Conservation (phyloP, 2,329 filamentous ascomycete genomes). For the Hypoxylon sp. region DNA sequence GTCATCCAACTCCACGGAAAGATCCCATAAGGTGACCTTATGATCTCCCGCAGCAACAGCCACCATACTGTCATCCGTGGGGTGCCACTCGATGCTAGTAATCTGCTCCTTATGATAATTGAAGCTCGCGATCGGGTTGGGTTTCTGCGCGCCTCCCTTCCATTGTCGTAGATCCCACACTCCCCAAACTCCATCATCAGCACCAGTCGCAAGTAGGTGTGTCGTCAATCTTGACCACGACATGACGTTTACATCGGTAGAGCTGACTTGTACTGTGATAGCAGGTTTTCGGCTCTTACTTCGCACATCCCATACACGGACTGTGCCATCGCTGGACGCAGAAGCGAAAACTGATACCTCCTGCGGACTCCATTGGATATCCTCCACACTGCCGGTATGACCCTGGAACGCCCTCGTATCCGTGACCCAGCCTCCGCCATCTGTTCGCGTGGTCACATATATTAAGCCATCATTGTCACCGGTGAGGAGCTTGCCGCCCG, state of each 20-base stretch:
- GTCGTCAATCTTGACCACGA: constrained; percentile 92
- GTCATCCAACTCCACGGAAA: constrained; percentile 96
- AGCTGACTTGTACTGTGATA: constrained; percentile 86
- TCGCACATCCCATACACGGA: constrained; percentile 95
- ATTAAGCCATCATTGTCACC: constrained; percentile 94
- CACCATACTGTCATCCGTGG: constrained; percentile 95
- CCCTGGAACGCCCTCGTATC: constrained; percentile 87
- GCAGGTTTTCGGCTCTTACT: constrained; percentile 92
- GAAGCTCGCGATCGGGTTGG: constrained; percentile 91
- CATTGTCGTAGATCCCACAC: constrained; percentile 98
- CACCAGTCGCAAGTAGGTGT: constrained; percentile 91
- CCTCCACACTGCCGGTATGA: constrained; percentile 89
- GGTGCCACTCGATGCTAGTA: constrained; percentile 97
- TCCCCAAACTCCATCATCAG: constrained; percentile 93
- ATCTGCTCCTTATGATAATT: constrained; percentile 97
- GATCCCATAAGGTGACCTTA: constrained; percentile 95
- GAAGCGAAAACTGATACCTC: constrained; percentile 96
- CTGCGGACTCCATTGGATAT: constrained; percentile 95
- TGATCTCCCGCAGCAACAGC: constrained; percentile 93
- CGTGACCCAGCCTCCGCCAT: constrained; percentile 90
- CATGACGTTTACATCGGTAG: constrained; percentile 94
- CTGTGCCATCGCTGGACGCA: constrained; percentile 91
- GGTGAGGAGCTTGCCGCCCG: constrained; percentile 88
- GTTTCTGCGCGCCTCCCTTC: constrained; percentile 79
- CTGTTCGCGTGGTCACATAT: constrained; percentile 87